phyloP scores from a whole-genome alignment of 768 basidiomycete genomes.

The Podaxis rugospora region DNA sequence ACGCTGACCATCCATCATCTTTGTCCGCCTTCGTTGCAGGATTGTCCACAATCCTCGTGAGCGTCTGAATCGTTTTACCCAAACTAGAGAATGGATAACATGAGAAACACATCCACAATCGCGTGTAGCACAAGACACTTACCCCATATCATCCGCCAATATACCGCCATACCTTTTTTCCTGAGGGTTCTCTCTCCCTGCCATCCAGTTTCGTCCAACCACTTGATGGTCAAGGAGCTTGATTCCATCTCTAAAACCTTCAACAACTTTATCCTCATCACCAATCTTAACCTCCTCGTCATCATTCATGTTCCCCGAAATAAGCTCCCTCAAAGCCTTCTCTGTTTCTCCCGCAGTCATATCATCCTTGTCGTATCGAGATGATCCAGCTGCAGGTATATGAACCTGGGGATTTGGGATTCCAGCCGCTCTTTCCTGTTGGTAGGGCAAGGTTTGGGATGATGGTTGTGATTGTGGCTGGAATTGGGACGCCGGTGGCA shows the following conservation, averaged over 20 bases:
- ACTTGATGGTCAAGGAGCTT: conserved; percentile 84
- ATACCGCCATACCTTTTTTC: conserved; percentile 84
- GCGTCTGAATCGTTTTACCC: conserved; percentile 89
- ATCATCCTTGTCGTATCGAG: conserved; percentile 20
- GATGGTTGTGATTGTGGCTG: background rate
- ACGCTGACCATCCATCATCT: conserved; percentile 64
- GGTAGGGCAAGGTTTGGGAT: background rate
- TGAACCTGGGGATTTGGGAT: conserved; percentile 21
- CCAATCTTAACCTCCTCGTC: conserved; percentile 55
- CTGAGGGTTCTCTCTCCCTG: conserved; percentile 60
- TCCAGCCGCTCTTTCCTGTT: conserved; percentile 28
- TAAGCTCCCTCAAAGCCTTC: conserved; percentile 71
- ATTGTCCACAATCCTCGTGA: conserved; percentile 84
- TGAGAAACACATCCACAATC: background rate
- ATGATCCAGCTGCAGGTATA: background rate
- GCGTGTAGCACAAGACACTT: conserved; percentile 14
- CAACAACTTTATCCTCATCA: conserved; percentile 64
- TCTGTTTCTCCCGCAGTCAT: conserved; percentile 60
- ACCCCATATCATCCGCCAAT: conserved; percentile 91
- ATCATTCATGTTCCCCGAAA: conserved; percentile 61
- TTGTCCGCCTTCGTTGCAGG: conserved; percentile 65
- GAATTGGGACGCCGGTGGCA: background rate
- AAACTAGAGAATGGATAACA: conserved; percentile 38
- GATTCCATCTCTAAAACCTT: conserved; percentile 71
- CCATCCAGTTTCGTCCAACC: conserved; percentile 85